Conservation (phyloP, 768 basidiomycete species). For the Leccinum boreale region DNA sequence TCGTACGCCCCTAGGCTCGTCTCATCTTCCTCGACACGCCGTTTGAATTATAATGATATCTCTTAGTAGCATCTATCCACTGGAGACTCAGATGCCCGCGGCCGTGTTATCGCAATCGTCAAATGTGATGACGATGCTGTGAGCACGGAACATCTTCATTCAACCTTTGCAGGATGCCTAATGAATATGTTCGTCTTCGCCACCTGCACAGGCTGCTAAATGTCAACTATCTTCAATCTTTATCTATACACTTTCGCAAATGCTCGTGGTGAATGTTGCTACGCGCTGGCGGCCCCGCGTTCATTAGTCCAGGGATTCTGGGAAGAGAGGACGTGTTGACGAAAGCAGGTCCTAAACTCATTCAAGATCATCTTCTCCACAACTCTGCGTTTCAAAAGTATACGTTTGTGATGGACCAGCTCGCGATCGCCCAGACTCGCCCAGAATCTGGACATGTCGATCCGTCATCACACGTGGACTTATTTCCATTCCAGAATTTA, state of each 20-base stretch:
- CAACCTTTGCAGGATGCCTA: slow-evolving; percentile 30
- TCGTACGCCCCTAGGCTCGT: too few relatives aligned
- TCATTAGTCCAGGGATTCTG: background rate
- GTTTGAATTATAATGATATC: too few relatives aligned
- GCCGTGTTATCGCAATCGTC: too few relatives aligned
- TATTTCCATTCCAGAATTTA: slow-evolving; percentile 46
- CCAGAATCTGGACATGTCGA: slow-evolving; percentile 31
- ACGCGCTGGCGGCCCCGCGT: slow-evolving; percentile 3
- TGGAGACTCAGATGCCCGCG: too few relatives aligned
- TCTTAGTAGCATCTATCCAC: too few relatives aligned
- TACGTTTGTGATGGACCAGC: slow-evolving; percentile 38
- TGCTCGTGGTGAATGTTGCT: slow-evolving; percentile 35
- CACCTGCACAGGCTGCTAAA: slow-evolving; percentile 30
- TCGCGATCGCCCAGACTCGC: slow-evolving; percentile 35
- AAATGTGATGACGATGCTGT: slow-evolving; percentile 7
- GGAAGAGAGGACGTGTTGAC: background rate
- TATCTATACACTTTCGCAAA: slow-evolving; percentile 34
- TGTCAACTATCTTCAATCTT: slow-evolving; percentile 37
- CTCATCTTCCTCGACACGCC: too few relatives aligned
- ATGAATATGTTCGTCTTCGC: slow-evolving; percentile 33
- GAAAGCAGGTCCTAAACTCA: slow-evolving; percentile 8
- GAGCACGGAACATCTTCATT: slow-evolving; percentile 18
- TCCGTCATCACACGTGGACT: slow-evolving; percentile 13
- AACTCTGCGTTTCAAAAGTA: too few relatives aligned
- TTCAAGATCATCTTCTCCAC: too few relatives aligned